Evolutionary conservation across 306 rosid genomes (phyloP).

Genomic region (Gillenia trifoliata): DNA sequence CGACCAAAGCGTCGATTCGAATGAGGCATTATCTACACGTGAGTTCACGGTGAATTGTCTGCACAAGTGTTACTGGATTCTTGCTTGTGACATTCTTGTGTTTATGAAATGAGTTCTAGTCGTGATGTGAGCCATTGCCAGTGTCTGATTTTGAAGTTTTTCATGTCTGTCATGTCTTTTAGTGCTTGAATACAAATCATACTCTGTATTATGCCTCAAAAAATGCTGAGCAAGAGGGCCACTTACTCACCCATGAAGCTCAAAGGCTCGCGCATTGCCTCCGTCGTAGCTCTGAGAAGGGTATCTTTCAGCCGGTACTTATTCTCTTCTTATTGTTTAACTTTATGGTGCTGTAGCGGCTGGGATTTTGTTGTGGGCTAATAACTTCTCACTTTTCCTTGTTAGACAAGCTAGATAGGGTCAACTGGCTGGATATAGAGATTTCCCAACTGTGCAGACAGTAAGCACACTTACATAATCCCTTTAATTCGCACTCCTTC

Average conservation of each 20-base stretch:
- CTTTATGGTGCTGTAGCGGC: not conserved
- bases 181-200: constrained; percentile 78
- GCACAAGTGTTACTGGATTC: not conserved
- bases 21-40: constrained; percentile 83
- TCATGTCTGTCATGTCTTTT: constrained; percentile 21
- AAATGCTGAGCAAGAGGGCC: constrained; percentile 70
- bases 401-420: constrained; percentile 70
- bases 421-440: constrained; percentile 55
- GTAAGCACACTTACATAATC: constrained; percentile 43
- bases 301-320: constrained; percentile 69
- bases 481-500: no score
- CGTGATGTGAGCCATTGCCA: not conserved
- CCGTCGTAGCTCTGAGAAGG: constrained; percentile 81
- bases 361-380: constrained; percentile 11
- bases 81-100: not conserved
- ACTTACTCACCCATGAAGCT: constrained; percentile 59
- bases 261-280: constrained; percentile 59
- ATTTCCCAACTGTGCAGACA: constrained; percentile 67
- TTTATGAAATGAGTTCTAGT: not conserved
- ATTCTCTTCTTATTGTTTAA: not conserved
- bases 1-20: constrained; percentile 65
- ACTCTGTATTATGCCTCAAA: constrained; percentile 59
- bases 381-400: constrained; percentile 18
- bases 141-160: constrained; percentile 6
- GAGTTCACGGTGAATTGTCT: constrained; percentile 52